Conservation (phyloP, 2,329 filamentous ascomycete genomes). For the Hymenoscyphus scutula region DNA sequence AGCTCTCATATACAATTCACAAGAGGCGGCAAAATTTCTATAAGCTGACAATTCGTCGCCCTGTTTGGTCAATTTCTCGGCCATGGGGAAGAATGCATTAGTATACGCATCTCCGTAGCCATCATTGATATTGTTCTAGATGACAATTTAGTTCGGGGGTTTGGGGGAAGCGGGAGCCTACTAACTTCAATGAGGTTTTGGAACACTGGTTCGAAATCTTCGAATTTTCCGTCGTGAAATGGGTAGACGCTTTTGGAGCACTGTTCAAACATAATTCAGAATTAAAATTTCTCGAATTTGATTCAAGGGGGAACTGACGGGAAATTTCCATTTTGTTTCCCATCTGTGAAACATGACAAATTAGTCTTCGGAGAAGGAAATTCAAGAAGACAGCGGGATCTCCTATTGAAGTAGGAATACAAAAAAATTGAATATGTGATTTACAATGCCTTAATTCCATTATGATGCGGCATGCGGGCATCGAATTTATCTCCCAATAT, state of each 20-base stretch:
- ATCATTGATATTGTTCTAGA: constrained; percentile 58
- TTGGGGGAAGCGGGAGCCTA: not conserved
- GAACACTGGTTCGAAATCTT: constrained; percentile 70
- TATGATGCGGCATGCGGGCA: constrained; percentile 26
- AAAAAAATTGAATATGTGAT: constrained; percentile 54
- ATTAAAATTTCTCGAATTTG: not conserved
- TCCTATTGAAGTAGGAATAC: not conserved
- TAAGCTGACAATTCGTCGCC: constrained; percentile 47
- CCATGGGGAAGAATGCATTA: constrained; percentile 58
- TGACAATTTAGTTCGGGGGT: not conserved
- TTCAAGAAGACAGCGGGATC: too few species aligned
- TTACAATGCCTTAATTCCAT: constrained; percentile 60
- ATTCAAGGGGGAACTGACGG: not conserved
- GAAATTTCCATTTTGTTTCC: constrained; percentile 8
- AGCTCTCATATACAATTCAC: constrained; percentile 65
- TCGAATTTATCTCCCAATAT: constrained; percentile 15
- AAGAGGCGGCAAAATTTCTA: constrained; percentile 52
- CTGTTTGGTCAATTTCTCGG: constrained; percentile 52
- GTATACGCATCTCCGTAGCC: constrained; percentile 66
- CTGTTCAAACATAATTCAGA: constrained; percentile 30
- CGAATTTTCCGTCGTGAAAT: constrained; percentile 68
- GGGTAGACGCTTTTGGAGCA: constrained; percentile 64
- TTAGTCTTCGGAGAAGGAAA: not conserved
- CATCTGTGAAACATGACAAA: not conserved
- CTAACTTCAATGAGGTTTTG: constrained; percentile 56